Conservation (phyloP, 169 alveolate genomes). For the Plasmodium malariae region DNA sequence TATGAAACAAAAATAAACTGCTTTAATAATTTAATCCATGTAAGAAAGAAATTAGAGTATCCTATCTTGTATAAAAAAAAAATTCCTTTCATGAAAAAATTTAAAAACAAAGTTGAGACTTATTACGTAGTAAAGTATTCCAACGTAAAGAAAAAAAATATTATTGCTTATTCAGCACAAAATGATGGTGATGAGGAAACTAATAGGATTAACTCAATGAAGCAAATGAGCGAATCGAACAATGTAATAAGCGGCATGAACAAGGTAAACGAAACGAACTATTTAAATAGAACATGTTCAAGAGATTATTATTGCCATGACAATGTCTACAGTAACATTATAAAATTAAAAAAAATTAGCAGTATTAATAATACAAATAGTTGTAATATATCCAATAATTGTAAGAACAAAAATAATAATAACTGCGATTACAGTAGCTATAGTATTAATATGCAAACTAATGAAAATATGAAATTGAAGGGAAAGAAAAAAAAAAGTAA, state of each 20-base stretch:
- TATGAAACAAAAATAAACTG: slow-evolving; percentile 50
- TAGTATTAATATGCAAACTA: too few species aligned
- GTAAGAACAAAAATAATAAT: too few species aligned
- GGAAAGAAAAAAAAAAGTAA: not conserved
- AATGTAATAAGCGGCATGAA: too few species aligned
- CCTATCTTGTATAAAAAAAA: slow-evolving; percentile 10
- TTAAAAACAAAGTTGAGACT: slow-evolving; percentile 42
- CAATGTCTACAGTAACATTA: too few species aligned
- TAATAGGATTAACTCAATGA: not conserved
- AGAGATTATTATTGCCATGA: too few species aligned
- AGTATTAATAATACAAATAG: too few species aligned
- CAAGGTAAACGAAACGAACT: too few species aligned
- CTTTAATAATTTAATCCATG: slow-evolving; percentile 30
- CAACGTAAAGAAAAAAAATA: slow-evolving; percentile 8
- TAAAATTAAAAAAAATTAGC: too few species aligned
- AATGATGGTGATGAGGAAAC: not conserved
- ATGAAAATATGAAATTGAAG: too few species aligned
- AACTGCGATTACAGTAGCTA: too few species aligned
- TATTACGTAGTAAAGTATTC: slow-evolving; percentile 27
- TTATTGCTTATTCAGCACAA: not conserved
- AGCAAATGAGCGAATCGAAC: not conserved
- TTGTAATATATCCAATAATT: too few species aligned
- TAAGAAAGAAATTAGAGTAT: slow-evolving; percentile 19
- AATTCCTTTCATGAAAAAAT: slow-evolving; percentile 41
- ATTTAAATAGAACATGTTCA: too few species aligned